Conservation (phyloP, 179 eudicot species). For the Drosera spatulata region DNA sequence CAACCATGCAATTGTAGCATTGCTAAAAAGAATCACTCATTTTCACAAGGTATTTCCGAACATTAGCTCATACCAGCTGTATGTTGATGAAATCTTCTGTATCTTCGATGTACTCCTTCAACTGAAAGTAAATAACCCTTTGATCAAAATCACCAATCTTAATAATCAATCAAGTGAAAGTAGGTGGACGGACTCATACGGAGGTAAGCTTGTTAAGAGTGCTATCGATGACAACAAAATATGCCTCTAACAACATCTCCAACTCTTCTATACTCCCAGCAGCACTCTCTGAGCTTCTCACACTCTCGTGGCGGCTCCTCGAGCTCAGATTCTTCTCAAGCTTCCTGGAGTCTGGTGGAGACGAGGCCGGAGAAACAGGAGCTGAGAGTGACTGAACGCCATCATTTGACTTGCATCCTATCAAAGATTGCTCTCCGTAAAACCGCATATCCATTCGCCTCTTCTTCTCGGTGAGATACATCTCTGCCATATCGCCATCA, state of each 20-base stretch:
- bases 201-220: conserved; percentile 94
- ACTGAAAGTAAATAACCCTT: conserved; percentile 27
- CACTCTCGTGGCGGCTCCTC: conserved; percentile 89
- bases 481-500: conserved; percentile 99
- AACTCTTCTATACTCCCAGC: conserved; percentile 10
- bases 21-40: not conserved
- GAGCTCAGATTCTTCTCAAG: conserved; percentile 85
- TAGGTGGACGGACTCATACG: conserved; percentile 19
- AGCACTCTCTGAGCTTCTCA: conserved; percentile 66
- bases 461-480: conserved; percentile 97
- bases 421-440: conserved; percentile 71
- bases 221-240: conserved; percentile 44
- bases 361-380: conserved; percentile 94
- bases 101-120: conserved; percentile 71
- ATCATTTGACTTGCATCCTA: conserved; percentile 58
- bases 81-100: conserved; percentile 41
- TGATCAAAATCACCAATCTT: not conserved
- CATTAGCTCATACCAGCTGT: conserved; percentile 55
- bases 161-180: not conserved
- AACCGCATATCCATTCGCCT: conserved; percentile 57
- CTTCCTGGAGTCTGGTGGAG: conserved; percentile 56
- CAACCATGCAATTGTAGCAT: too few species aligned
- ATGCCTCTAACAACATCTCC: too few species aligned
- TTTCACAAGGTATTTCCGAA: too few species aligned
- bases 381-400: conserved; percentile 59